Conservation (phyloP, 2,329 filamentous ascomycete genomes). For the Hansfordia pulvinata region DNA sequence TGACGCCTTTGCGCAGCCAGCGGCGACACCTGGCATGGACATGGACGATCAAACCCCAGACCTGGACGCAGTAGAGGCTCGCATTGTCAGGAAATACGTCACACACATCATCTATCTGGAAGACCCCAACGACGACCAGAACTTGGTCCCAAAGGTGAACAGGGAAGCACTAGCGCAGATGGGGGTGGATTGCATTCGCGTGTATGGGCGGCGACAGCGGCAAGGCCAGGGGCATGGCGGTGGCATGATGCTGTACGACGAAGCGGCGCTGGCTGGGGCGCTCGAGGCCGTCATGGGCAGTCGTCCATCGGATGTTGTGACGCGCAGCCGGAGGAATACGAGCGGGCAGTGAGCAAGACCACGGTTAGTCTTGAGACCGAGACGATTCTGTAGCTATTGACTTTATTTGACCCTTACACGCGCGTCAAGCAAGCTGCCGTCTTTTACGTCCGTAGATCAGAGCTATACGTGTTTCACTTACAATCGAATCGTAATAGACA, state of each 20-base stretch:
- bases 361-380: no score
- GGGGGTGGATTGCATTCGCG: constrained; percentile 63
- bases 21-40: no score
- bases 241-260: constrained; percentile 57
- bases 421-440: no score
- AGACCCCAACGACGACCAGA: constrained; percentile 44
- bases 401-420: constrained; percentile 4
- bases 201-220: constrained; percentile 52
- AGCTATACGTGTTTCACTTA: no score
- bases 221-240: constrained; percentile 13
- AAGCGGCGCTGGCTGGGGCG: constrained; percentile 58
- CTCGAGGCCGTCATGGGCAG: constrained; percentile 65
- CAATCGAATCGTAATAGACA: no score
- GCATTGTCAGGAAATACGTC: constrained; percentile 51
- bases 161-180: constrained; percentile 44
- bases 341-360: constrained; percentile 3
- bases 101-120: constrained; percentile 77
- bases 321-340: constrained; percentile 30
- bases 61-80: constrained; percentile 13
- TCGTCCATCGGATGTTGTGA: constrained; percentile 19
- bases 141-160: constrained; percentile 62
- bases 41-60: constrained; percentile 4
- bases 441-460: no score
- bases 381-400: no score
- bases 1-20: constrained; percentile 3